Evolutionary conservation across 208 protist genomes (phyloP).

Genomic region (Acanthamoeba lenticulata): DNA sequence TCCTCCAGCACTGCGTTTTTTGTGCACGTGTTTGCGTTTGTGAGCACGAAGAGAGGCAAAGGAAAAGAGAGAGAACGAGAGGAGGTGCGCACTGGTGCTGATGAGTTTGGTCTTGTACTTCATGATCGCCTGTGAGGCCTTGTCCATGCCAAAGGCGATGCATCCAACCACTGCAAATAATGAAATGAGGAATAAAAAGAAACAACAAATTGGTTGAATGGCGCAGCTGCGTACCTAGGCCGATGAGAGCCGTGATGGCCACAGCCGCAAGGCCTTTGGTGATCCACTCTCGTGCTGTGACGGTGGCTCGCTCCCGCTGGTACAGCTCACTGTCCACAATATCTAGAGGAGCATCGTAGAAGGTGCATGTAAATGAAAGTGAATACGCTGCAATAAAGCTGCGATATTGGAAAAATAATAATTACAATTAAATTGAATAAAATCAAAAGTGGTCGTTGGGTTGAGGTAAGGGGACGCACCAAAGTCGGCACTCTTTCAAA

Average conservation of each 20-base stretch:
- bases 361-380: neutral
- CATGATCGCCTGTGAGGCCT: neutral
- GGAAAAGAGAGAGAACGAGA: neutral
- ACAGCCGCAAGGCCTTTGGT: conserved; percentile 21
- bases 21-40: no score
- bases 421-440: neutral
- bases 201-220: neutral
- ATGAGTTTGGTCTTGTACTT: conserved; percentile 20
- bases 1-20: neutral
- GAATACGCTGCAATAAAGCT: neutral
- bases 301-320: neutral
- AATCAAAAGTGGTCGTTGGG: no score
- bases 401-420: neutral
- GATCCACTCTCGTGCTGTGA: conserved; percentile 3
- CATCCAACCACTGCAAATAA: neutral
- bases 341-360: neutral
- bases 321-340: conserved; percentile 55
- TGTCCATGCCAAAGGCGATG: conserved; percentile 28
- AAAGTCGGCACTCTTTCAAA: no score
- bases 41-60: neutral
- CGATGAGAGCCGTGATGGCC: conserved; percentile 9
- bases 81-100: neutral
- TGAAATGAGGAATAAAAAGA: neutral
- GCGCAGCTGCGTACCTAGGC: neutral
- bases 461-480: no score